Evolutionary conservation across 2,329 filamentous ascomycete genomes (phyloP).

Genomic region (Helotiales sp.): DNA sequence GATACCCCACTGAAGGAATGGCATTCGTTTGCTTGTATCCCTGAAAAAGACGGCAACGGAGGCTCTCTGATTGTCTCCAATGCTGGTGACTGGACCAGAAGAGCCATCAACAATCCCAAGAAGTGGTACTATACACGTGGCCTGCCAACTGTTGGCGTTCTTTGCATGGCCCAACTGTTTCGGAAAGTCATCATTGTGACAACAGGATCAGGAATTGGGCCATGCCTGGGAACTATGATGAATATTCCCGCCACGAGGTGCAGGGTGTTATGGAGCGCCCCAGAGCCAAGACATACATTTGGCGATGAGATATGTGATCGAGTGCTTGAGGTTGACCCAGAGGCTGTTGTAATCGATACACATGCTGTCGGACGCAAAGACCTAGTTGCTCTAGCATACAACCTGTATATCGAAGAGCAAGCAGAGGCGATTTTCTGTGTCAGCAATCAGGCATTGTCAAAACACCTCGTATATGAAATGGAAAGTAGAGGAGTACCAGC

Average conservation of each 20-base stretch:
- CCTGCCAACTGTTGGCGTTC: constrained; percentile 49
- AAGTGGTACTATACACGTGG: constrained; percentile 59
- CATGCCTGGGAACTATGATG: constrained; percentile 44
- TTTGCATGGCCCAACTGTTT: constrained; percentile 46
- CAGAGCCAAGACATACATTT: constrained; percentile 44
- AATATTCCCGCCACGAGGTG: constrained; percentile 38
- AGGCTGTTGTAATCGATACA: constrained; percentile 46
- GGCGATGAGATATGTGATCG: constrained; percentile 43
- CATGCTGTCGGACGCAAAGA: constrained; percentile 43
- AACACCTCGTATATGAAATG: constrained; percentile 47
- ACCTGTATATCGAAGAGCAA: constrained; percentile 39
- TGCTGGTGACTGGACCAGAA: constrained; percentile 63
- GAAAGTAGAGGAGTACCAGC: constrained; percentile 45
- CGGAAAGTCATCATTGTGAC: constrained; percentile 46
- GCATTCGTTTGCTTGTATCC: constrained; percentile 64
- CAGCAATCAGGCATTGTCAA: constrained; percentile 45
- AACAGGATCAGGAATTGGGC: constrained; percentile 48
- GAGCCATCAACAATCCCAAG: constrained; percentile 56
- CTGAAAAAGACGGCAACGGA: constrained; percentile 49
- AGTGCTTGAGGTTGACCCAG: constrained; percentile 43
- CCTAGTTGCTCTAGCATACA: constrained; percentile 43
- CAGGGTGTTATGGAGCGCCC: constrained; percentile 46
- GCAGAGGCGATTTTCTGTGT: constrained; percentile 48
- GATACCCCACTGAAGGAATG: constrained; percentile 58
- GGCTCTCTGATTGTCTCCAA: constrained; percentile 61